phyloP scores from a whole-genome alignment of 2,329 filamentous ascomycete genomes.

The Microdochium nivale region DNA sequence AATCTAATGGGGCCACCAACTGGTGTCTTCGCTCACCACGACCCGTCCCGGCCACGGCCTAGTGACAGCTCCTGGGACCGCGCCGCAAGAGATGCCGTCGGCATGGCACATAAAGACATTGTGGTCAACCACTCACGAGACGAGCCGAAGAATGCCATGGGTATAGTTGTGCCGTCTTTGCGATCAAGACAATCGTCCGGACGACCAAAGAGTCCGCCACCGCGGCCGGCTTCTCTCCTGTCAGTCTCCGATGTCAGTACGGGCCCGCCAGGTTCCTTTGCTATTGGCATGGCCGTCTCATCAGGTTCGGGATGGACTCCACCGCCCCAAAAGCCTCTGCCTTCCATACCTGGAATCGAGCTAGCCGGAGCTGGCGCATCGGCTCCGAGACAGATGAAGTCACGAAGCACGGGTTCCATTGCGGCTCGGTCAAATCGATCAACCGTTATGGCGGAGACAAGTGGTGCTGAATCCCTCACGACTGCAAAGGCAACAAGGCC shows the following conservation, averaged over 20 bases:
- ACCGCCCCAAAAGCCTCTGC: neutral
- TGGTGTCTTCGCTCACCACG: neutral
- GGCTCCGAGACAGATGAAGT: neutral
- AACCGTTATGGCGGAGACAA: neutral
- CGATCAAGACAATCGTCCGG: neutral
- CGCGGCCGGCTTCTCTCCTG: neutral
- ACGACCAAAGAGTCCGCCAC: neutral
- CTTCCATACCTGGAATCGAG: neutral
- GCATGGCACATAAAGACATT: constrained; percentile 17
- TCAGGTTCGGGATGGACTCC: neutral
- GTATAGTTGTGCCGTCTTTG: neutral
- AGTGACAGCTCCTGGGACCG: constrained; percentile 16
- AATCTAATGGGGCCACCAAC: neutral
- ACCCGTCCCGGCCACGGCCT: neutral
- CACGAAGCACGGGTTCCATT: neutral
- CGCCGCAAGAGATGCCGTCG: constrained; percentile 14
- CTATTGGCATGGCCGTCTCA: neutral
- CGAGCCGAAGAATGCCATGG: neutral
- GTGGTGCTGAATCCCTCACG: neutral
- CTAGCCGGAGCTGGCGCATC: neutral
- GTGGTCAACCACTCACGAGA: neutral
- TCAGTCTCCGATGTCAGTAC: neutral
- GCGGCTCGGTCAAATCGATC: neutral
- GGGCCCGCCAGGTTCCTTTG: neutral
- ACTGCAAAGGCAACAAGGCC: neutral